Conservation (phyloP, 148 eudicot genomes). For the Rhododendron williamsianum region DNA sequence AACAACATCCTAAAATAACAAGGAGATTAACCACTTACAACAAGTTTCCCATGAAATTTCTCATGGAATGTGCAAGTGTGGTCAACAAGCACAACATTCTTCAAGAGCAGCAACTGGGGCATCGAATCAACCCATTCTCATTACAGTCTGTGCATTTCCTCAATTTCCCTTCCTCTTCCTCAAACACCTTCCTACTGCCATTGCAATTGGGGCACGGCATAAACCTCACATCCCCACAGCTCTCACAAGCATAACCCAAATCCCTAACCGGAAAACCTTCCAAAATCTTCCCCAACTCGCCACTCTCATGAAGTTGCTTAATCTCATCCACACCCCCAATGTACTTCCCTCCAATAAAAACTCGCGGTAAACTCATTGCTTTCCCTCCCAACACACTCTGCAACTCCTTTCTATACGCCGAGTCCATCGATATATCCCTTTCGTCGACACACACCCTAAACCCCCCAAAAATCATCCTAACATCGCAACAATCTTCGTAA, state of each 20-base stretch:
- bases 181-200: constrained; percentile 81
- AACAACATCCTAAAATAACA: constrained; percentile 3
- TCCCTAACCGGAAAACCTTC: constrained; percentile 62
- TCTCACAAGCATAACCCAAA: constrained; percentile 50
- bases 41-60: neutral
- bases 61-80: neutral
- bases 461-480: constrained; percentile 66
- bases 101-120: constrained; percentile 76
- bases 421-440: constrained; percentile 90
- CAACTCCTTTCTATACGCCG: constrained; percentile 61
- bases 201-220: constrained; percentile 66
- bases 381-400: constrained; percentile 56
- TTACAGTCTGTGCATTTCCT: constrained; percentile 72
- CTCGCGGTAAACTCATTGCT: constrained; percentile 61
- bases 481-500: constrained; percentile 82
- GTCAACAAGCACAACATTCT: neutral
- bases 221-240: constrained; percentile 93
- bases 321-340: constrained; percentile 88
- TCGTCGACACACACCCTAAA: constrained; percentile 76
- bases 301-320: constrained; percentile 68
- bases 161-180: constrained; percentile 56
- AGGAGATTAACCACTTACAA: neutral
- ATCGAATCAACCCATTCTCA: constrained; percentile 89
- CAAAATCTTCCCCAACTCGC: constrained; percentile 60
- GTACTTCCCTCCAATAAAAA: constrained; percentile 64